Evolutionary conservation across 495 filamentous ascomycete species (phyloP).

Genomic region (Schizothecium vesticola): DNA sequence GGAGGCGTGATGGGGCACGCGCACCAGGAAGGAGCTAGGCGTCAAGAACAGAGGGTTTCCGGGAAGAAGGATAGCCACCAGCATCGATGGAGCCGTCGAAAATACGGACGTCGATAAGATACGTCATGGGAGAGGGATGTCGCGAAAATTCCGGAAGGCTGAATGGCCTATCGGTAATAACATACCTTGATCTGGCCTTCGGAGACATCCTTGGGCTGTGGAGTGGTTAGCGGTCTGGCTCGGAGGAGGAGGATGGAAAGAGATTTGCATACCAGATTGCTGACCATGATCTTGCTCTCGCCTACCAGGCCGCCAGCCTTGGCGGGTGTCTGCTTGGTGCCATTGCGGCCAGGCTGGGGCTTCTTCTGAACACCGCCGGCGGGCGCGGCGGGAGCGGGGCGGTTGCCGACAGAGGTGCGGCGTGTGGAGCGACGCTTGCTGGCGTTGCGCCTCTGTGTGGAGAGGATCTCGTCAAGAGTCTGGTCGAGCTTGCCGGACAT

Average conservation of each 20-base stretch:
- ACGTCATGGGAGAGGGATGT: conserved; percentile 41
- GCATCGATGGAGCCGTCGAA: conserved; percentile 28
- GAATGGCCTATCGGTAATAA: conserved; percentile 66
- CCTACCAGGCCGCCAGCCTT: conserved; percentile 50
- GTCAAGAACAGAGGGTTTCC: conserved; percentile 26
- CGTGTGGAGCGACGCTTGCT: conserved; percentile 47
- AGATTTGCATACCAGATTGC: conserved; percentile 79
- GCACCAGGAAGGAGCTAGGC: conserved; percentile 37
- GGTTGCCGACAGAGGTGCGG: conserved; percentile 48
- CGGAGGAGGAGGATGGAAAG: conserved; percentile 4
- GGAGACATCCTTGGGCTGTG: conserved; percentile 85
- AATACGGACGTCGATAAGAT: conserved; percentile 38
- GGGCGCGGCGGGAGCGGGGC: conserved; percentile 53
- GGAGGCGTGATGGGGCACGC: conserved; percentile 24
- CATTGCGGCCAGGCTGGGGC: conserved; percentile 55
- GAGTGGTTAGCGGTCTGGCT: conserved; percentile 43
- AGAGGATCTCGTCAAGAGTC: conserved; percentile 94
- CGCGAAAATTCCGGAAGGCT: conserved; percentile 51
- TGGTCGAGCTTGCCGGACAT: conserved; percentile 95
- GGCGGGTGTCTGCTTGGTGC: conserved; percentile 58
- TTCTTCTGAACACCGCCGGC: conserved; percentile 86
- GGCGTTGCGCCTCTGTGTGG: conserved; percentile 56
- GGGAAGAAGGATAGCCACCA: conserved; percentile 18
- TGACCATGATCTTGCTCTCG: conserved; percentile 95
- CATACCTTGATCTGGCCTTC: conserved; percentile 99